A percentile compares a stretch with the other conserved stretches of the same genome.
Evolutionary conservation across 1,284 basidiomycete species (phyloP).

Genomic region (Xanthoconium separans): DNA sequence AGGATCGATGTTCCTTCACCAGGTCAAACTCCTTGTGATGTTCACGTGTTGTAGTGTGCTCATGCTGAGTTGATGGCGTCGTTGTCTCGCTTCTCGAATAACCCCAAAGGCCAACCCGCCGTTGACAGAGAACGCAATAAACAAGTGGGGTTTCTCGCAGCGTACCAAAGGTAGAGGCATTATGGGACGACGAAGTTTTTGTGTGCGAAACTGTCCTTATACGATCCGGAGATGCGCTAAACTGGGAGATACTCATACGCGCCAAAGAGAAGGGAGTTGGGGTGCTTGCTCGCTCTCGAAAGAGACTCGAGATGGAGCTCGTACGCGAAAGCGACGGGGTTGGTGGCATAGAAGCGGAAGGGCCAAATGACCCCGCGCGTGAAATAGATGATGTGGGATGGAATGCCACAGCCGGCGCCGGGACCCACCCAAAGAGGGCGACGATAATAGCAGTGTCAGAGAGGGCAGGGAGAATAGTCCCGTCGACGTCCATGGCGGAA

Average conservation of each 20-base stretch:
- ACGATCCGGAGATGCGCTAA: conserved; percentile 17
- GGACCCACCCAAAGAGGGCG: conserved; percentile 70
- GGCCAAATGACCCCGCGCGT: conserved; percentile 39
- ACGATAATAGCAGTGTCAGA: conserved; percentile 58
- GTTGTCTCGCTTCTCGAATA: conserved; percentile 41
- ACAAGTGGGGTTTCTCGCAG: conserved; percentile 50
- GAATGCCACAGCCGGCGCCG: conserved; percentile 43
- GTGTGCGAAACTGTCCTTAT: conserved; percentile 17
- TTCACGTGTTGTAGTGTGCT: conserved; percentile 22
- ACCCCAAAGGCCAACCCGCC: conserved; percentile 75
- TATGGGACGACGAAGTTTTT: conserved; percentile 6
- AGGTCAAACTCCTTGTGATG: conserved; percentile 65
- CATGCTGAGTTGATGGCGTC: conserved; percentile 6
- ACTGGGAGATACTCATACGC: conserved; percentile 21
- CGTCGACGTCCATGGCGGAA: conserved; percentile 12
- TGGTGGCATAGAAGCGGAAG: conserved; percentile 34
- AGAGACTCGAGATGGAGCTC: conserved; percentile 39
- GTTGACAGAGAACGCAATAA: conserved; percentile 68
- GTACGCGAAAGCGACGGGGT: conserved; percentile 46
- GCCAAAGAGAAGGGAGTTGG: conserved; percentile 16
- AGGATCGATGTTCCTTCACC: conserved; percentile 75
- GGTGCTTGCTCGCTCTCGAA: conserved; percentile 17
- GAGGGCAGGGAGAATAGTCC: conserved; percentile 4
- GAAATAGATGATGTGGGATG: conserved; percentile 33
- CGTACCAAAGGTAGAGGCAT: not conserved